phyloP scores from a whole-genome alignment of 768 basidiomycete genomes.

The Zangia roseola region DNA sequence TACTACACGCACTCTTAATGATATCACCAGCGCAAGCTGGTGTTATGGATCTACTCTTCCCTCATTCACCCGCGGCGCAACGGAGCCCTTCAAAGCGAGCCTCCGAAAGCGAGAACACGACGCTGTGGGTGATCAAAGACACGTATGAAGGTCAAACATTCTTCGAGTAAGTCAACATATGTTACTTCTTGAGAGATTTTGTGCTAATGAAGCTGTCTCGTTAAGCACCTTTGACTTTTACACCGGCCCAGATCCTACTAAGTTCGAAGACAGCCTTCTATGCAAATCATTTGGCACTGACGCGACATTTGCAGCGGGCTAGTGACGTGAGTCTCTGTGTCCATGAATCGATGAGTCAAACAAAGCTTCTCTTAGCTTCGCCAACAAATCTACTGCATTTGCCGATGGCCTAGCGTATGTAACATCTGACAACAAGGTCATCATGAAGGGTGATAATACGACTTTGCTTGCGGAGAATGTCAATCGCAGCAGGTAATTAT shows the following conservation, averaged over 20 bases:
- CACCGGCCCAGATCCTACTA: conserved; percentile 61
- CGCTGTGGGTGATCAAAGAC: conserved; percentile 68
- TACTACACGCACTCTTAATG: conserved; percentile 16
- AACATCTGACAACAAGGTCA: conserved; percentile 53
- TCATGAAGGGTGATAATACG: conserved; percentile 78
- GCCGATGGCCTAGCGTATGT: conserved; percentile 54
- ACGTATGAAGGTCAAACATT: conserved; percentile 64
- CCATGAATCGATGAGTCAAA: conserved; percentile 1
- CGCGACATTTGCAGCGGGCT: conserved; percentile 49
- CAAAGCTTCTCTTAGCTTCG: conserved; percentile 48
- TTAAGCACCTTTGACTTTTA: conserved; percentile 60
- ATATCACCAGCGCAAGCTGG: conserved; percentile 14
- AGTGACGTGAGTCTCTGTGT: conserved; percentile 54
- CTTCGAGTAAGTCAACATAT: conserved; percentile 56
- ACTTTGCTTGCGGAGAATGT: conserved; percentile 52
- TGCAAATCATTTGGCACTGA: conserved; percentile 14
- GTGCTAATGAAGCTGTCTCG: conserved; percentile 5
- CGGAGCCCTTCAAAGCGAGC: conserved; percentile 14
- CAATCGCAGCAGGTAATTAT: conserved; percentile 56
- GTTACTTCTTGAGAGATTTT: not conserved
- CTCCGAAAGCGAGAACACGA: conserved; percentile 28
- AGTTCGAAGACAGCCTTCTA: conserved; percentile 33
- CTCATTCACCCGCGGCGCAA: not conserved
- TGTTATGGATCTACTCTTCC: conserved; percentile 2
- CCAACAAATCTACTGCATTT: conserved; percentile 54